These are phyloP conservation scores for Lactarius quietus DNA, from an alignment of 768 basidiomycete species.

Conservation along the genomic window DNA sequence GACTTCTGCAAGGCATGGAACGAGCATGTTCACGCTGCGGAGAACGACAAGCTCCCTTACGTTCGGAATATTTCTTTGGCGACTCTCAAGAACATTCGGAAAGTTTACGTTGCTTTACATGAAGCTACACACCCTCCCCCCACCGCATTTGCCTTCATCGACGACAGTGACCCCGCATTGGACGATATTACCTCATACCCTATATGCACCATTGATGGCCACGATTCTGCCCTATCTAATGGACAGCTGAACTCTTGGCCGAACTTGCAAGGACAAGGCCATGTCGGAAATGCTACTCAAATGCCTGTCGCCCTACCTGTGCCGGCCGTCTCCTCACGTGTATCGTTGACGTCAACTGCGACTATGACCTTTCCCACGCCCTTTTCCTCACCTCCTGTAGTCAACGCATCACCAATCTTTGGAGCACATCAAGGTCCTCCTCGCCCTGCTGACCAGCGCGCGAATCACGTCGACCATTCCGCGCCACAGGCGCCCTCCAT, in stretches of 20 bases:
- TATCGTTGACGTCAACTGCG: neutral
- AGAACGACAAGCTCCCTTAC: neutral
- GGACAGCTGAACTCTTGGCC: too few species aligned
- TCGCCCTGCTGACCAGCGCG: neutral
- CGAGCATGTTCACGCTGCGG: neutral
- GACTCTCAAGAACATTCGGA: constrained; percentile 9
- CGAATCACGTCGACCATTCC: too few species aligned
- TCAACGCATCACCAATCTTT: neutral
- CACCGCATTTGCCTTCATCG: neutral
- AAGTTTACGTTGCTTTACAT: constrained; percentile 3
- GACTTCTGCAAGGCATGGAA: too few species aligned
- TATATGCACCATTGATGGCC: neutral
- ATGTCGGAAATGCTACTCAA: too few species aligned
- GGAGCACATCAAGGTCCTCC: neutral
- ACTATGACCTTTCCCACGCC: neutral
- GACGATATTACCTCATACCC: neutral
- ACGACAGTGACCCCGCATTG: neutral
- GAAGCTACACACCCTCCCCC: neutral
- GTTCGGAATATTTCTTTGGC: neutral
- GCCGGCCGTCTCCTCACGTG: neutral
- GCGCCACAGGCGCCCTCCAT: too few species aligned
- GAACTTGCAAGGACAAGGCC: too few species aligned
- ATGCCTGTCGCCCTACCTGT: neutral
- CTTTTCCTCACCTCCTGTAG: neutral
- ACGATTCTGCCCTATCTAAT: too few species aligned